Conservation (phyloP, 768 basidiomycete species). For the Boletus huronensis region DNA sequence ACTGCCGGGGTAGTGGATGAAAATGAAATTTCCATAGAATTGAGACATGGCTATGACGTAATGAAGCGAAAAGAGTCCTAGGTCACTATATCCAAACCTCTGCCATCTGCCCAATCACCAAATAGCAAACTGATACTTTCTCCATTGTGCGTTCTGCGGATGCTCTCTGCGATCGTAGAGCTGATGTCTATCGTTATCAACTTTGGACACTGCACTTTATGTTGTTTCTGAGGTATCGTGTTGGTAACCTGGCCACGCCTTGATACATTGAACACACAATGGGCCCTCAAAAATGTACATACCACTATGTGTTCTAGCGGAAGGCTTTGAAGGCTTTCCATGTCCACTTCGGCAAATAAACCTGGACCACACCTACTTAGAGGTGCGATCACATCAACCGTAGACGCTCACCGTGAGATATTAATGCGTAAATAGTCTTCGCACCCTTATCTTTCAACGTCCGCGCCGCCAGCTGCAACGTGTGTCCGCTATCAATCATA, state of each 20-base stretch:
- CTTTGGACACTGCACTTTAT: constrained; percentile 62
- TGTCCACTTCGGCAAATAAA: constrained; percentile 72
- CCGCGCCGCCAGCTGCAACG: constrained; percentile 78
- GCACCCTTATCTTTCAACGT: constrained; percentile 92
- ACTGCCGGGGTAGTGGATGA: neutral
- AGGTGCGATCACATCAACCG: constrained; percentile 2
- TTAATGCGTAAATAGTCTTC: constrained; percentile 77
- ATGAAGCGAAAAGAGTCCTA: constrained; percentile 7
- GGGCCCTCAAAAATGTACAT: constrained; percentile 23
- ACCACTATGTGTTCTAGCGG: constrained; percentile 87
- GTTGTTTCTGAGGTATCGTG: constrained; percentile 81
- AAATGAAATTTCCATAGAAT: neutral
- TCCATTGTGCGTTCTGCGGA: constrained; percentile 91
- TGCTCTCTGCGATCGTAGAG: constrained; percentile 91
- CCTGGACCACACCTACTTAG: constrained; percentile 41
- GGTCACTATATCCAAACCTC: constrained; percentile 27
- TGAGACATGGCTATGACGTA: neutral
- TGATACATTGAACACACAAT: neutral
- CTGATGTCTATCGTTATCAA: constrained; percentile 88
- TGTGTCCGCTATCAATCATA: constrained; percentile 95
- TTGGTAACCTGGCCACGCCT: constrained; percentile 76
- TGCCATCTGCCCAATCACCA: constrained; percentile 69
- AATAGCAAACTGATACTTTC: constrained; percentile 89
- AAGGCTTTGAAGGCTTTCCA: constrained; percentile 62
- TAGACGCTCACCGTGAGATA: constrained; percentile 76